These are phyloP conservation scores for Keithomyces neogunnii DNA, from an alignment of 2,329 filamentous ascomycete genomes.

Conservation along the genomic window DNA sequence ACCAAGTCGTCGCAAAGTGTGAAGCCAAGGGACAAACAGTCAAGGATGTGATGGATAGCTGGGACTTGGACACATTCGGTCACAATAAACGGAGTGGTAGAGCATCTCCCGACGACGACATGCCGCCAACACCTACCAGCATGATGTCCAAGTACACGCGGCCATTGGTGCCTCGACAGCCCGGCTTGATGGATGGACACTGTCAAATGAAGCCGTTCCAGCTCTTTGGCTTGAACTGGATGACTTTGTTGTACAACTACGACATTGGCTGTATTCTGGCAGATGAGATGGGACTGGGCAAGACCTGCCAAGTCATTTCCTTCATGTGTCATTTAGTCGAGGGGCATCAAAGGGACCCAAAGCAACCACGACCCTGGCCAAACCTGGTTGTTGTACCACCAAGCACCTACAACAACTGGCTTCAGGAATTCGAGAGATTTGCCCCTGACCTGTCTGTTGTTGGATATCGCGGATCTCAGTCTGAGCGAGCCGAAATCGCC, in stretches of 20 bases:
- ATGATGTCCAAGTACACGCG: conserved; percentile 24
- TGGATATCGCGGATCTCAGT: conserved; percentile 59
- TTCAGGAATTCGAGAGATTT: conserved; percentile 81
- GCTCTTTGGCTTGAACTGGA: conserved; percentile 89
- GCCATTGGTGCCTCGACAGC: conserved; percentile 52
- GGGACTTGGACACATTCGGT: conserved; percentile 42
- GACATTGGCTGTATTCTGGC: conserved; percentile 83
- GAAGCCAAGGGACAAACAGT: conserved; percentile 58
- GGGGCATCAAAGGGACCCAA: conserved; percentile 33
- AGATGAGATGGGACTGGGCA: conserved; percentile 95
- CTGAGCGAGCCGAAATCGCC: conserved; percentile 59
- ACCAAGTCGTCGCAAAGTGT: conserved; percentile 70
- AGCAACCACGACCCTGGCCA: conserved; percentile 46
- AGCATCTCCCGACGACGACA: conserved; percentile 23
- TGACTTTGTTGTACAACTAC: conserved; percentile 72
- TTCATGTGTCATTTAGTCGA: conserved; percentile 79
- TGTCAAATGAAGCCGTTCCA: conserved; percentile 88
- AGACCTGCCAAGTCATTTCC: conserved; percentile 93
- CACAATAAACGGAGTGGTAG: conserved; percentile 24
- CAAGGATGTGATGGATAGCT: conserved; percentile 35
- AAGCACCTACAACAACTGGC: conserved; percentile 93
- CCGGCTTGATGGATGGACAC: conserved; percentile 65
- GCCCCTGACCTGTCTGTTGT: conserved; percentile 69
- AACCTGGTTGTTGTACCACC: conserved; percentile 84
- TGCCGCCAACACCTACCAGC: conserved; percentile 35